Conservation (phyloP, 1,139 yeast genomes). For the Martiniozyma asiatica region DNA sequence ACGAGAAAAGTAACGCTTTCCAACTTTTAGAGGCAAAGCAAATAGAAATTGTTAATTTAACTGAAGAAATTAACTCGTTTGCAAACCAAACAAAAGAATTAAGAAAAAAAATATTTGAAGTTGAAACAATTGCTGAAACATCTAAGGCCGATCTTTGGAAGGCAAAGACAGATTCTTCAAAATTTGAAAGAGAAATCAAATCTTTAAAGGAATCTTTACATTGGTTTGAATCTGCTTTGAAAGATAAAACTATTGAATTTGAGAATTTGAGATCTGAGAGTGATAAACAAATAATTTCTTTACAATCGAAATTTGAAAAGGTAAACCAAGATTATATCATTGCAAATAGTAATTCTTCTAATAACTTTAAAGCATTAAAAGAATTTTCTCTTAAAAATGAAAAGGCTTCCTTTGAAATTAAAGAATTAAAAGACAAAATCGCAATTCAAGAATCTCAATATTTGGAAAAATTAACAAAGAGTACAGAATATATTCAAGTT, state of each 20-base stretch:
- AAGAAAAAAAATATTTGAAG: slow-evolving; percentile 28
- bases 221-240: slow-evolving; percentile 41
- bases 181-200: slow-evolving; percentile 31
- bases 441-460: slow-evolving; percentile 41
- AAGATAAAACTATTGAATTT: slow-evolving; percentile 17
- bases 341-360: slow-evolving; percentile 19
- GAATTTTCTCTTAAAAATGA: slow-evolving; percentile 28
- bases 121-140: slow-evolving; percentile 19
- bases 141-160: slow-evolving; percentile 15
- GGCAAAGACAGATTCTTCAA: slow-evolving; percentile 24
- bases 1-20: too few species aligned
- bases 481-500: slow-evolving; percentile 50
- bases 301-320: slow-evolving; percentile 26
- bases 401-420: slow-evolving; percentile 27
- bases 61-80: slow-evolving; percentile 39
- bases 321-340: slow-evolving; percentile 29
- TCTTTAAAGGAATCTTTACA: slow-evolving; percentile 28
- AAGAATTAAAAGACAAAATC: slow-evolving; percentile 36
- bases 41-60: slow-evolving; percentile 37
- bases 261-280: slow-evolving; percentile 20
- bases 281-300: slow-evolving; percentile 18
- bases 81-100: slow-evolving; percentile 31
- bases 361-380: slow-evolving; percentile 22
- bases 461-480: slow-evolving; percentile 49
- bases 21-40: slow-evolving; percentile 33